Evolutionary conservation across 2,329 filamentous ascomycete species (phyloP).

Genomic region (Alternaria gansuensis): DNA sequence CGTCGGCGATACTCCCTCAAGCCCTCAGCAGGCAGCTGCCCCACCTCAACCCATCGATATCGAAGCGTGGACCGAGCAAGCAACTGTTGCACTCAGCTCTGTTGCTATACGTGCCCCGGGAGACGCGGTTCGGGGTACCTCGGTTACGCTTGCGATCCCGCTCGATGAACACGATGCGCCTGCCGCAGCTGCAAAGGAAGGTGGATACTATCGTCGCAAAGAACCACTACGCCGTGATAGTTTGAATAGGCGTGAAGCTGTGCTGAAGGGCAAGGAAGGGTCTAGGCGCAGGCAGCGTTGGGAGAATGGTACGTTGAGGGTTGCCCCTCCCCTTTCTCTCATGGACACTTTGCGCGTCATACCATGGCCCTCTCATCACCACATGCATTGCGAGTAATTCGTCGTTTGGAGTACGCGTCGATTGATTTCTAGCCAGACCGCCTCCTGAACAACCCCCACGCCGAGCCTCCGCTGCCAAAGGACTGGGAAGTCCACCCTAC

Average conservation of each 20-base stretch:
- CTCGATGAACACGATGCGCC: conserved; percentile 67
- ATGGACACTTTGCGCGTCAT: conserved; percentile 20
- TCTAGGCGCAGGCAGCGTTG: conserved; percentile 85
- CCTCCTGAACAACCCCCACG: conserved; percentile 85
- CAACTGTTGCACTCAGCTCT: conserved; percentile 54
- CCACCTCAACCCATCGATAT: conserved; percentile 51
- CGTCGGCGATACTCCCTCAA: conserved; percentile 40
- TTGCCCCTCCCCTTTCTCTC: conserved; percentile 17
- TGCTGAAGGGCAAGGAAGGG: conserved; percentile 91
- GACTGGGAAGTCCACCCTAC: conserved; percentile 89
- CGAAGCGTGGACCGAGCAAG: conserved; percentile 60
- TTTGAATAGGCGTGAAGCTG: conserved; percentile 72
- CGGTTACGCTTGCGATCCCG: conserved; percentile 75
- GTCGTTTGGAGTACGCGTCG: conserved; percentile 4
- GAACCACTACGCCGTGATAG: conserved; percentile 68
- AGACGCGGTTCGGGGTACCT: conserved; percentile 60
- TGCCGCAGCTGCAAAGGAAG: conserved; percentile 48
- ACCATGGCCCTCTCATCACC: not conserved
- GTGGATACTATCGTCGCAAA: conserved; percentile 62
- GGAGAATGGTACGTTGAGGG: conserved; percentile 78
- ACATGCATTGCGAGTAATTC: not conserved
- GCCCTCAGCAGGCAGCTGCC: conserved; percentile 30
- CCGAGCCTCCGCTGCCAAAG: conserved; percentile 77
- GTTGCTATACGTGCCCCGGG: conserved; percentile 52
- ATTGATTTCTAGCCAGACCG: conserved; percentile 67